Evolutionary conservation across 2,329 filamentous ascomycete genomes (phyloP).

Genomic region (Penicillium italicum): DNA sequence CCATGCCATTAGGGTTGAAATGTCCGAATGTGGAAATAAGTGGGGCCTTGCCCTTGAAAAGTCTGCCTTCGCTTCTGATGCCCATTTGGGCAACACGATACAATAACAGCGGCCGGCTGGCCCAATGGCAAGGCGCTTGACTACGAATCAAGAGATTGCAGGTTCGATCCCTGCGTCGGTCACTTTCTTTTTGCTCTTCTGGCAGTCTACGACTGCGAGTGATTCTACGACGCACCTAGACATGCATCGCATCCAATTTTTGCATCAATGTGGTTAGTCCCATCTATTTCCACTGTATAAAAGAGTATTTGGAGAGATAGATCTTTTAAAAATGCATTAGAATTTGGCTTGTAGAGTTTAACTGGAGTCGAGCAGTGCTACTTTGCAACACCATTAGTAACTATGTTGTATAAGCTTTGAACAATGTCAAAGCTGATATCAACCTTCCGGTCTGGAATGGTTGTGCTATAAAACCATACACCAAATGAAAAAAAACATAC

Average conservation of each 20-base stretch:
- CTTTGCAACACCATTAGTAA: not conserved
- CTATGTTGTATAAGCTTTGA: not conserved
- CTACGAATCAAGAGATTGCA: conserved; percentile 53
- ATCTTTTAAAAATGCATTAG: not conserved
- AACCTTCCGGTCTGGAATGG: not conserved
- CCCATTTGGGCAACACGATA: rapidly evolving
- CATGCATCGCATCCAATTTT: too few species aligned
- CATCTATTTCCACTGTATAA: not conserved
- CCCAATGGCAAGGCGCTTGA: conserved; percentile 52
- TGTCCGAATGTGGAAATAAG: not conserved
- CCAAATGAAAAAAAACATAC: not conserved
- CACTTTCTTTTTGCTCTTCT: conserved; percentile 12
- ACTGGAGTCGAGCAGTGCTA: too few species aligned
- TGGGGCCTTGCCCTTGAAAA: not conserved
- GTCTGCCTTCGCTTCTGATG: not conserved
- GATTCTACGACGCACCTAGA: too few species aligned
- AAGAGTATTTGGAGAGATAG: not conserved
- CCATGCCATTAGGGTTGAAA: not conserved
- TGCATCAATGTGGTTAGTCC: not conserved
- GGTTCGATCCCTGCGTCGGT: conserved; percentile 46
- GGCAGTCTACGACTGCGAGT: not conserved
- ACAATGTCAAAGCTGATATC: not conserved
- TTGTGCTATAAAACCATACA: not conserved
- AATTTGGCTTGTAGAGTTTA: not conserved
- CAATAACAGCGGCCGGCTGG: conserved; percentile 31